Evolutionary conservation across 2,329 filamentous ascomycete species (phyloP), one percentile per base, ranked within the genome.

Genomic region (Knoxdaviesia proteae): DNA sequence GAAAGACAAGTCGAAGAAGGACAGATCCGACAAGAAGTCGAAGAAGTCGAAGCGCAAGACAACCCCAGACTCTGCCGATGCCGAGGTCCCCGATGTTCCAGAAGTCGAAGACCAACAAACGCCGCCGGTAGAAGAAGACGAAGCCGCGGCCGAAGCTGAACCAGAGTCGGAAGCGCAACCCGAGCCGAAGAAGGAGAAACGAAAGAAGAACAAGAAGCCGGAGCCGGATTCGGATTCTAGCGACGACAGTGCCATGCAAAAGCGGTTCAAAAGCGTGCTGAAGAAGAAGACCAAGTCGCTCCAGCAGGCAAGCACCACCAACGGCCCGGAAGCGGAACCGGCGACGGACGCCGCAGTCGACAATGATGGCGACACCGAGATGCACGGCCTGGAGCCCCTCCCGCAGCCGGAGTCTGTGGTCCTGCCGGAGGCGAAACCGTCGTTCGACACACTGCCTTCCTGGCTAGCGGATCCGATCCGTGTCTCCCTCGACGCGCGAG

Each of bases 381-480:
- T 77, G 3, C 77, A 86, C 55, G 84, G 83, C 29, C 65, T 96
- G 1, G 75, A 80, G 44, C 86, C 84, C 6, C 64, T 94, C 20
- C 86, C 86, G 6, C 86, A 94, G 50, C 86, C 83, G 8, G 69
- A 71, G 33, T 72, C 71, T 1, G 65, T 74, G 1, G 61, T 67
- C 1, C 68, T 76, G 39, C 61, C 69, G 32, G 62, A 64, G 1
- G 67, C 71, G 41, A 68, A 69, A 42, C 74, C 79, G 2, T 69
- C 70, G n/a, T 86, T 84, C 57, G 78, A 84, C 32, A 80, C 81
- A 1, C 64, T 94, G 3, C 88, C 88, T 0, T 50, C 66, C 3
- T 96, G 88, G 88, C 66, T 94, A 8, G 74, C 80, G 5, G 69
- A 76, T 8, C 86, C 87, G 0, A 69, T 80, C n/a, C 68, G 71